phyloP scores from a whole-genome alignment of 2,329 filamentous ascomycete species.

The Aspergillus vadensis region DNA sequence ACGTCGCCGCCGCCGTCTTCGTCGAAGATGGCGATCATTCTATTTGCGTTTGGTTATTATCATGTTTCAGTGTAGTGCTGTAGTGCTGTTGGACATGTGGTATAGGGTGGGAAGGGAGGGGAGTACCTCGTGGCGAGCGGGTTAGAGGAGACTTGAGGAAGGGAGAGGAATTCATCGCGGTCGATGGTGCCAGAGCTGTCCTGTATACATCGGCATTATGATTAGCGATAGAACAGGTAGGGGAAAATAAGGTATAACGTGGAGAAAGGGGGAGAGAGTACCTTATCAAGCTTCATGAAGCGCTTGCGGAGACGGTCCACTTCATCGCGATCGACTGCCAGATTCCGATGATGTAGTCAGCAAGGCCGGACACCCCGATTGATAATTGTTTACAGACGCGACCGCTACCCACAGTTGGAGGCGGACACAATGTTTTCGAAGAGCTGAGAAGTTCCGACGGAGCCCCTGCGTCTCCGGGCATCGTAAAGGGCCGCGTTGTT shows the following conservation, averaged over 20 bases:
- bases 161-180: conserved; percentile 94
- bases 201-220: conserved; percentile 49
- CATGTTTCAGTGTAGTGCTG: no score
- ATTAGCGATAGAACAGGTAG: not conserved
- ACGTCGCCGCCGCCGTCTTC: conserved; percentile 97
- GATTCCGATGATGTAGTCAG: not conserved
- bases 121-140: conserved; percentile 86
- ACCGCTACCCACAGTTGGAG: conserved; percentile 76
- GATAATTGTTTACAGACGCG: not conserved
- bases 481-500: conserved; percentile 50
- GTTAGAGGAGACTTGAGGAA: conserved; percentile 97
- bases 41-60: conserved; percentile 38
- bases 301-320: conserved; percentile 93
- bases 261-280: conserved; percentile 39
- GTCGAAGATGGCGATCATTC: conserved; percentile 99
- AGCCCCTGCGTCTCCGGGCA: conserved; percentile 45
- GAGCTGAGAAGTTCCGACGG: conserved; percentile 63
- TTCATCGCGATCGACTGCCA: conserved; percentile 89
- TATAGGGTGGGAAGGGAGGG: not conserved
- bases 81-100: not conserved
- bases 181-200: conserved; percentile 98
- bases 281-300: conserved; percentile 99
- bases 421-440: conserved; percentile 95
- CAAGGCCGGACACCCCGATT: not conserved
- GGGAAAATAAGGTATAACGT: not conserved